A percentile compares a stretch with the other conserved stretches of the same genome.
phyloP scores from a whole-genome alignment of 257 asterid genomes.

The Solanum okadae region DNA sequence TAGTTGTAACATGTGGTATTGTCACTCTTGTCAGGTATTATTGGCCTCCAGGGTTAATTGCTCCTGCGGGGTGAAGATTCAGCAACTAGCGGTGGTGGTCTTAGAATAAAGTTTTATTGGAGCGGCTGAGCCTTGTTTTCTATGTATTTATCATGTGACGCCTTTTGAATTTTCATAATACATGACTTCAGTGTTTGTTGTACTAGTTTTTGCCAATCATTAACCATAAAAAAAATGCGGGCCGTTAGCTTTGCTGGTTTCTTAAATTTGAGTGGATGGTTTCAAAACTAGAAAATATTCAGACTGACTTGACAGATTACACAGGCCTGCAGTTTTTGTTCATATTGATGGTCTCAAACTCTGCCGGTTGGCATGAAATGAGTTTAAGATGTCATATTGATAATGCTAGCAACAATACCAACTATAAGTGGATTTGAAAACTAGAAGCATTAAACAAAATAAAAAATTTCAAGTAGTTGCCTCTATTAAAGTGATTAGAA shows the following conservation, averaged over 20 bases:
- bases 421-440: not conserved
- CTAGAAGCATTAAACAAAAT: not conserved
- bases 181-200: not conserved
- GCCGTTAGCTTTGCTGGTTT: not conserved
- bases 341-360: too few relatives aligned
- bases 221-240: not conserved
- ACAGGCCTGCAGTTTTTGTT: not conserved
- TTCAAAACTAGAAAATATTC: not conserved
- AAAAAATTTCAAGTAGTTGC: not conserved
- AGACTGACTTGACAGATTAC: not conserved
- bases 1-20: not conserved
- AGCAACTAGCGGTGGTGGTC: not conserved
- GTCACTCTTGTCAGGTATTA: slow-evolving; percentile 54
- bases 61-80: not conserved
- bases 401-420: too few relatives aligned
- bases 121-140: not conserved
- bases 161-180: not conserved
- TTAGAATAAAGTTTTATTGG: not conserved
- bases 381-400: too few relatives aligned
- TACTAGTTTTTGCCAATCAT: not conserved
- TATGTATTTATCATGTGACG: not conserved
- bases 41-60: slow-evolving; percentile 83
- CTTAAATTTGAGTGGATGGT: not conserved
- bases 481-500: too few relatives aligned
- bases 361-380: too few relatives aligned